Evolutionary conservation across 2,329 filamentous ascomycete species (phyloP), one percentile per base, ranked within the genome.

Genomic region (Colletotrichum sp.): DNA sequence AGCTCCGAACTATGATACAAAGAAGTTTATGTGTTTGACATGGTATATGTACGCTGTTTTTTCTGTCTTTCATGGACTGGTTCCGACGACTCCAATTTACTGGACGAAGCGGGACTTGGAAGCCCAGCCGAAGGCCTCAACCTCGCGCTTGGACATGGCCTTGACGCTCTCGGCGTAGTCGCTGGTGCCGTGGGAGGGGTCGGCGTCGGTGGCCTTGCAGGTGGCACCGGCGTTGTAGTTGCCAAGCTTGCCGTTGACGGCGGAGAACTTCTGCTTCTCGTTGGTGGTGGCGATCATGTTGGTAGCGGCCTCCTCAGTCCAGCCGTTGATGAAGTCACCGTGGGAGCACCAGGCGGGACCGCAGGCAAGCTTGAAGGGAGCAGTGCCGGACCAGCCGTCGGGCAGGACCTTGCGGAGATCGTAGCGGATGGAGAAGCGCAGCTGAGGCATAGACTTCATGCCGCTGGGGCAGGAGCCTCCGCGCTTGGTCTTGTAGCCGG

Each of bases 251-350:
- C 86, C 86, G 61, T 84, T 77, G 4, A 88, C 84, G n/a, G 78
- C 71, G 16, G 75, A 78, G 63, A 85, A 88, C 32, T 84, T 76
- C 78, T 84, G 84, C 81, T 86, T 86, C 57, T 84, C 77, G 27
- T 64, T 8, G 5, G 79, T 82, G 2, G 85, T 82, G 49, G 79
- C 81, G 16, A 88, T 70, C 86, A 88, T 87, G 73, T 86, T 85
- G 73, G 79, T 2, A 0, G 85, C 85, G 1, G 82, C 83, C 69
- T 88, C 86, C n/a, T 79, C 78, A 9, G 84, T 82, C 87, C 87
- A 89, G n/a, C 84, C 87, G 62, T 88, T 88, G 80, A 89, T 87
- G 74, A 89, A 89, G 79, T 89, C 87, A 8, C 87, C 87, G 79
- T 89, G 87, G 11, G 82, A 83, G 82, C 85, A 86, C 79, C 82